Conservation (phyloP, 192 early-diverging fungal genomes). For the Linnemannia exigua region DNA sequence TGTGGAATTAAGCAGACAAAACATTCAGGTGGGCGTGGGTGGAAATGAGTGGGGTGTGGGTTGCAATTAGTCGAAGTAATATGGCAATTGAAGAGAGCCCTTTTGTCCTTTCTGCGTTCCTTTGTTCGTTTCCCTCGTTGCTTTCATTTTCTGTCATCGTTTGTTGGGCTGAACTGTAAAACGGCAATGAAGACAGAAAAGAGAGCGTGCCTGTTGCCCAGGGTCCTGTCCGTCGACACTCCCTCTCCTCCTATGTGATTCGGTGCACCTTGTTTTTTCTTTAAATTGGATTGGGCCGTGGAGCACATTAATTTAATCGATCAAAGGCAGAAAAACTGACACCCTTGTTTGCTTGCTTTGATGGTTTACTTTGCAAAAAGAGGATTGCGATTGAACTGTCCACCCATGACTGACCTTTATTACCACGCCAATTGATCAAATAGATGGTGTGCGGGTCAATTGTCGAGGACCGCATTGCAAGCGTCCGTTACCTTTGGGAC, state of each 20-base stretch:
- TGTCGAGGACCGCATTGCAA: constrained; percentile 36
- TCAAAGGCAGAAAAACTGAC: not conserved
- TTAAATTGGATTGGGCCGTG: not conserved
- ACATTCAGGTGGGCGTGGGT: not conserved
- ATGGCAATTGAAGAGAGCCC: not conserved
- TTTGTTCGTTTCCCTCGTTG: not conserved
- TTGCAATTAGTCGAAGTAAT: not conserved
- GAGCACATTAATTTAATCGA: not conserved
- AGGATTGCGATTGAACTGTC: too few species aligned
- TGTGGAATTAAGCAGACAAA: constrained; percentile 1
- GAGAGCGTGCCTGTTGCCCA: not conserved
- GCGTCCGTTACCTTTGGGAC: constrained; percentile 51
- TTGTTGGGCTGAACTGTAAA: constrained; percentile 4
- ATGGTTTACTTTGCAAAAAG: too few species aligned
- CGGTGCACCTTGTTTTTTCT: not conserved
- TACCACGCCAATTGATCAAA: not conserved
- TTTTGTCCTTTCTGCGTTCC: not conserved
- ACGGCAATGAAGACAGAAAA: not conserved
- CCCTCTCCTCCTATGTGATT: not conserved
- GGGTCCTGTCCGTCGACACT: not conserved
- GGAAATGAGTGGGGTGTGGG: not conserved
- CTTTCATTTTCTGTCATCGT: not conserved
- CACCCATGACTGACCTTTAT: not conserved
- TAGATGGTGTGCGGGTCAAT: constrained; percentile 50
- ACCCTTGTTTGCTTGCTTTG: not conserved